Percentiles rank a stretch among this genome's conserved stretches.
Evolutionary conservation across 2,329 filamentous ascomycete genomes (phyloP).

Genomic region (Rosellinia necatrix): DNA sequence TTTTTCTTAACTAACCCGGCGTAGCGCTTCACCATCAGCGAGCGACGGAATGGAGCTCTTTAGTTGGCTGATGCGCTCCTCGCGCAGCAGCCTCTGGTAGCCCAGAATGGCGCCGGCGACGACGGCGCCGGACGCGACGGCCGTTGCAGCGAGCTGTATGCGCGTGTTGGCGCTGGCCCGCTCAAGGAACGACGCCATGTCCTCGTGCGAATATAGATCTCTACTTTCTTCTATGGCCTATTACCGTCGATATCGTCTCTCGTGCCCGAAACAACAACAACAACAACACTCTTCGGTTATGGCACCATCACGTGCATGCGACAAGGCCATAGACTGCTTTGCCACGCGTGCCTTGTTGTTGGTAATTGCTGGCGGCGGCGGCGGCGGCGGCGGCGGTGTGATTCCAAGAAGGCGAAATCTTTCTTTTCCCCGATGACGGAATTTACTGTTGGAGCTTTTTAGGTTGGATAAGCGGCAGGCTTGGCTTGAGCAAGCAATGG

Average conservation of each 20-base stretch:
- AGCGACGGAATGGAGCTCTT: conserved; percentile 63
- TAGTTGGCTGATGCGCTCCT: conserved; percentile 58
- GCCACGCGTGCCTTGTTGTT: too few species aligned
- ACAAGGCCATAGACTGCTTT: too few species aligned
- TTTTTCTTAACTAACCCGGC: conserved; percentile 46
- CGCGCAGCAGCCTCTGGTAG: conserved; percentile 63
- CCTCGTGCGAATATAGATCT: not conserved
- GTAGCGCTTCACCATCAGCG: conserved; percentile 41
- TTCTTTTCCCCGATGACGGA: too few species aligned
- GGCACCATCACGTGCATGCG: not conserved
- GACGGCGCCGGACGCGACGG: conserved; percentile 65
- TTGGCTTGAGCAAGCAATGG: too few species aligned
- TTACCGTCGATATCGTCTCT: not conserved
- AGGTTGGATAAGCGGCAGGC: too few species aligned
- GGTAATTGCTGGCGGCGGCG: too few species aligned
- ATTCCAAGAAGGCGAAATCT: too few species aligned
- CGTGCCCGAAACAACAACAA: too few species aligned
- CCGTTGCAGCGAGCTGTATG: conserved; percentile 71
- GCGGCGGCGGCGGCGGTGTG: too few species aligned
- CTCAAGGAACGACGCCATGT: conserved; percentile 49
- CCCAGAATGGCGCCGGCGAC: conserved; percentile 65
- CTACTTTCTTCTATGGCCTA: conserved; percentile 4
- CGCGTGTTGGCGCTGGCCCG: conserved; percentile 52
- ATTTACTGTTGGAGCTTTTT: too few species aligned
- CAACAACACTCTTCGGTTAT: too few species aligned